Conservation (phyloP, 176 grass and related monocot species). For the Aegilops tauschii region DNA sequence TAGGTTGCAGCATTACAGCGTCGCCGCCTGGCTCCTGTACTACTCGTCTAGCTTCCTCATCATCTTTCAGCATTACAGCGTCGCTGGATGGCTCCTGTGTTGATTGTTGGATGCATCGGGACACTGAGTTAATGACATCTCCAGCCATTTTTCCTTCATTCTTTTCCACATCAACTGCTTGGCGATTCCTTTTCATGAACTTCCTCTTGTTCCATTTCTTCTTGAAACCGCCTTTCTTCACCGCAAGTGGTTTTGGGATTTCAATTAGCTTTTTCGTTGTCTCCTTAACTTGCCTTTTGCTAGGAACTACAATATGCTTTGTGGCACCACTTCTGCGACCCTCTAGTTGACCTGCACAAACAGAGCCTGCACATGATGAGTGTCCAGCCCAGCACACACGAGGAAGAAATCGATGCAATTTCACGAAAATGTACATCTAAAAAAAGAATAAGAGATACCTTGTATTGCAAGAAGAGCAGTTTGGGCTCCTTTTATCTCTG, state of each 20-base stretch:
- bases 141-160: constrained; percentile 27
- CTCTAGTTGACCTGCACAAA: constrained; percentile 56
- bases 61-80: background rate
- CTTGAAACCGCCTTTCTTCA: constrained; percentile 55
- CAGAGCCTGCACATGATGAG: background rate
- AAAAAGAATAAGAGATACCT: constrained; percentile 21
- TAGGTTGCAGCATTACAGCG: background rate
- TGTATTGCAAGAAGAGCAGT: constrained; percentile 91
- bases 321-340: constrained; percentile 36
- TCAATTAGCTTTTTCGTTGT: constrained; percentile 22
- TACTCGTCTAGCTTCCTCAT: background rate
- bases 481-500: constrained; percentile 81
- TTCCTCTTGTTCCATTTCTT: constrained; percentile 80
- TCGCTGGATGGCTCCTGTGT: background rate
- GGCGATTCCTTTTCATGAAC: constrained; percentile 38
- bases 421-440: background rate
- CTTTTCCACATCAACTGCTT: constrained; percentile 30
- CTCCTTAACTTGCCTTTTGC: constrained; percentile 55
- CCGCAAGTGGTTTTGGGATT: constrained; percentile 53
- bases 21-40: background rate
- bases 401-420: background rate
- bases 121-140: constrained; percentile 13
- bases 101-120: background rate
- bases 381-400: background rate
- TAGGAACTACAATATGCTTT: constrained; percentile 67